Evolutionary conservation across 1,139 yeast species (phyloP).

Genomic region (Candida mesenterica): DNA sequence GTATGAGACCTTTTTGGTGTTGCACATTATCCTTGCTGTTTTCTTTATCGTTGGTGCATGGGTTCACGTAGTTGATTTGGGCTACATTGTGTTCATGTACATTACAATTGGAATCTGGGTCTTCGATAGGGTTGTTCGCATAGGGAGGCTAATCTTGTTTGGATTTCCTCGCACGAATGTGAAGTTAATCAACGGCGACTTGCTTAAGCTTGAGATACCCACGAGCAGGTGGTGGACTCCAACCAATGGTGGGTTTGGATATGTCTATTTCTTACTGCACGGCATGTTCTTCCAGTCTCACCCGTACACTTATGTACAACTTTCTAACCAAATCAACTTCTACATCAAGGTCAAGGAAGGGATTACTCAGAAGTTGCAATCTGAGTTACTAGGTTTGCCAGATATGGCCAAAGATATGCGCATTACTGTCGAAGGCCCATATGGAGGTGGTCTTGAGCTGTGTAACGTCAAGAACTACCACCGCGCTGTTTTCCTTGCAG

Average conservation of each 20-base stretch:
- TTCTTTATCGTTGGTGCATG: constrained; percentile 43
- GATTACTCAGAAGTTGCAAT: constrained; percentile 30
- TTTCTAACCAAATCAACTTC: constrained; percentile 27
- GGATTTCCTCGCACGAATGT: constrained; percentile 41
- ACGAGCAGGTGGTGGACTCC: constrained; percentile 42
- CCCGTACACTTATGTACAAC: constrained; percentile 33
- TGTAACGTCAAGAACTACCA: constrained; percentile 36
- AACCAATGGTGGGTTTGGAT: constrained; percentile 53
- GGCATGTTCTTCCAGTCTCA: constrained; percentile 42
- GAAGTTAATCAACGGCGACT: constrained; percentile 34
- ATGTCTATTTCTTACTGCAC: constrained; percentile 41
- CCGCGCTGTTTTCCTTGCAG: constrained; percentile 39
- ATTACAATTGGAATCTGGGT: constrained; percentile 45
- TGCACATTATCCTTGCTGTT: constrained; percentile 43
- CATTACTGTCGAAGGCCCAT: constrained; percentile 48
- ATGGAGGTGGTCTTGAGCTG: constrained; percentile 31
- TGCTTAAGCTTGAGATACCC: constrained; percentile 40
- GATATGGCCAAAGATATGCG: constrained; percentile 25
- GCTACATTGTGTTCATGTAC: constrained; percentile 39
- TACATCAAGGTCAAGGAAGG: constrained; percentile 39
- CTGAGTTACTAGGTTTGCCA: constrained; percentile 21
- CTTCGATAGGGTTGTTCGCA: constrained; percentile 40
- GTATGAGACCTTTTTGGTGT: constrained; percentile 42
- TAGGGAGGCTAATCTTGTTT: constrained; percentile 31
- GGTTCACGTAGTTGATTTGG: constrained; percentile 40